These are phyloP conservation scores for Crucibulum laeve DNA, from an alignment of 768 basidiomycete species.

Conservation along the genomic window DNA sequence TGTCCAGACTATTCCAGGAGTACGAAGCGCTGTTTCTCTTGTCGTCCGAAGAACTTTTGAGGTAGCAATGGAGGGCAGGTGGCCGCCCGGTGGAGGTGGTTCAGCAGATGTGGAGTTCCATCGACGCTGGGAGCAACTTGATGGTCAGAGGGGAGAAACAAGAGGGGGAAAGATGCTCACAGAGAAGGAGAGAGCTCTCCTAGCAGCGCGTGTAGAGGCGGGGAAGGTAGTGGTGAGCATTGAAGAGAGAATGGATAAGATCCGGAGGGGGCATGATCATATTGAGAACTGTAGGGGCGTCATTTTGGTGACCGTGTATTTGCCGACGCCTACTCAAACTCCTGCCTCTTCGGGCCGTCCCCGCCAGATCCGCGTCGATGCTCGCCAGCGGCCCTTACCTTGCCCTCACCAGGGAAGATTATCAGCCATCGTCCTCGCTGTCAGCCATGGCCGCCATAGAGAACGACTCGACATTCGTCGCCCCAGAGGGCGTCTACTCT, in stretches of 20 bases:
- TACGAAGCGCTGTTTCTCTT: conserved; percentile 66
- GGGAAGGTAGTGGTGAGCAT: conserved; percentile 30
- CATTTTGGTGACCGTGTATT: no score
- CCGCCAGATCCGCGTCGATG: no score
- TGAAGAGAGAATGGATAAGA: conserved; percentile 32
- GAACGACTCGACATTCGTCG: conserved; percentile 81
- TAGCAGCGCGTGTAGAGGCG: conserved; percentile 12
- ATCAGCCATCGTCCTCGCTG: no score
- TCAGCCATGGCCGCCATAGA: conserved; percentile 46
- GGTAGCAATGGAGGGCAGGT: conserved; percentile 66
- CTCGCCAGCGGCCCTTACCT: no score
- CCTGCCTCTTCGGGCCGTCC: no score
- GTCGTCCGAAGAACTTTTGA: conserved; percentile 62
- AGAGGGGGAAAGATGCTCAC: conserved; percentile 9
- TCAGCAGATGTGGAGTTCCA: conserved; percentile 52
- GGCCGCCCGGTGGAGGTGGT: conserved; percentile 77
- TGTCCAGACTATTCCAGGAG: conserved; percentile 68
- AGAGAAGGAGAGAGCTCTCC: conserved; percentile 12
- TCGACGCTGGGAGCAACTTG: conserved; percentile 24
- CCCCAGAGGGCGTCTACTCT: conserved; percentile 87
- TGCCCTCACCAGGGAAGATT: no score
- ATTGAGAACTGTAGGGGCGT: conserved; percentile 10
- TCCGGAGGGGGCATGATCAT: conserved; percentile 28
- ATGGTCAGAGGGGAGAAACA: background rate
- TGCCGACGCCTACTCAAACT: no score